Evolutionary conservation across 2,329 filamentous ascomycete species (phyloP).

Genomic region (Neonectria magnoliae): DNA sequence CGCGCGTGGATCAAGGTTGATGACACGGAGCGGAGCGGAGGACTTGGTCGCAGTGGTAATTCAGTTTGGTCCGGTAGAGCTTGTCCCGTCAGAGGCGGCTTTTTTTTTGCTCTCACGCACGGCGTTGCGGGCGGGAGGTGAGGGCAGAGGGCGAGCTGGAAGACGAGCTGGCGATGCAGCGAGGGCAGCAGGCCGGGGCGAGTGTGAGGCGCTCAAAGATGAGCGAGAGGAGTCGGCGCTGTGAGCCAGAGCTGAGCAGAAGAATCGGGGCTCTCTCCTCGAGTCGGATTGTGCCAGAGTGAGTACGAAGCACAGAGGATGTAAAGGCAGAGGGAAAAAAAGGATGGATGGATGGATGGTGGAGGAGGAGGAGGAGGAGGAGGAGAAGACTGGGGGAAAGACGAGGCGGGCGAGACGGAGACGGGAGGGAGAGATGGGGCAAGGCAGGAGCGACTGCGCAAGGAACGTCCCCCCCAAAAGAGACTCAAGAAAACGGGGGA

Average conservation of each 20-base stretch:
- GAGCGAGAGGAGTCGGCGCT: background rate
- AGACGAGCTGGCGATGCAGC: constrained; percentile 8
- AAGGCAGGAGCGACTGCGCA: background rate
- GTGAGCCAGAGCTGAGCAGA: constrained; percentile 6
- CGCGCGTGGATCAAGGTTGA: background rate
- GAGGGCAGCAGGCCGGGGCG: constrained; percentile 18
- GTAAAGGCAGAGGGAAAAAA: background rate
- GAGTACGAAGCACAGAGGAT: constrained; percentile 4
- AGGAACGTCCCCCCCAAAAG: constrained; percentile 5
- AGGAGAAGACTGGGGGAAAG: constrained; percentile 19
- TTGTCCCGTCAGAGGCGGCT: too few relatives aligned
- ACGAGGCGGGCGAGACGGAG: constrained; percentile 18
- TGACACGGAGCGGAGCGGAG: background rate
- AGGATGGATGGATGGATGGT: background rate
- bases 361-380: constrained; percentile 8
- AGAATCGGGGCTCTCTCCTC: background rate
- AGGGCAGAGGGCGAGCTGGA: constrained; percentile 10
- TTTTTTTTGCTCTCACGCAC: background rate
- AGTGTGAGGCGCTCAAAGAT: background rate
- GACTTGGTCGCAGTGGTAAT: background rate
- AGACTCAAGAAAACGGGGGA: constrained; percentile 17
- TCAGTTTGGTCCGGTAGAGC: background rate
- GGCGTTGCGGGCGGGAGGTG: constrained; percentile 3
- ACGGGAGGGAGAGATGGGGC: constrained; percentile 5
- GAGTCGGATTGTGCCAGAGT: background rate